phyloP scores from a whole-genome alignment of 2,329 filamentous ascomycete species.

The Epichloe glyceriae region DNA sequence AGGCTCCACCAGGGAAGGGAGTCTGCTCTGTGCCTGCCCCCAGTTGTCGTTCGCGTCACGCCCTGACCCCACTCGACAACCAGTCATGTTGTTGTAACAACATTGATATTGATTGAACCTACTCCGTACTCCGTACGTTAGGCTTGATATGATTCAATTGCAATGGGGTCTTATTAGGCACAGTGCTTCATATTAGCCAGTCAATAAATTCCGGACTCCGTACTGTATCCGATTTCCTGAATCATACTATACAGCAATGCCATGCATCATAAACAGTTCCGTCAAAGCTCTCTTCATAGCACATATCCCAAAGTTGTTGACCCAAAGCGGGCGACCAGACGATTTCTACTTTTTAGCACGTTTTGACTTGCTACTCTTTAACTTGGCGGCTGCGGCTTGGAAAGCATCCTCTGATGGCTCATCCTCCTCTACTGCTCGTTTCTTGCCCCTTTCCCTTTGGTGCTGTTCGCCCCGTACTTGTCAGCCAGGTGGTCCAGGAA shows the following conservation, averaged over 20 bases:
- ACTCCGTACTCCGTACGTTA: too few species aligned
- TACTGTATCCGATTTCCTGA: background rate
- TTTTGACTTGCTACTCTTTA: slow-evolving; percentile 19
- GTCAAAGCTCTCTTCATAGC: background rate
- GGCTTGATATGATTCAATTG: too few species aligned
- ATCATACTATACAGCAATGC: background rate
- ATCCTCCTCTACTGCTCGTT: slow-evolving; percentile 45
- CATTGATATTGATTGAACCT: too few species aligned
- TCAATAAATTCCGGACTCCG: background rate
- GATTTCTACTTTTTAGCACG: background rate
- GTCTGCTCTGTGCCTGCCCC: too few species aligned
- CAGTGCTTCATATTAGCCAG: too few species aligned
- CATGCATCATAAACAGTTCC: background rate
- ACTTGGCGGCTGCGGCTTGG: slow-evolving; percentile 39
- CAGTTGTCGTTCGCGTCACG: too few species aligned
- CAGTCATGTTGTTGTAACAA: too few species aligned
- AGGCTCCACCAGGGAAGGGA: too few species aligned
- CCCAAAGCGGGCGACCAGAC: background rate
- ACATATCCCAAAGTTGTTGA: background rate
- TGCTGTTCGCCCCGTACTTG: slow-evolving; percentile 48
- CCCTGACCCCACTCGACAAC: too few species aligned
- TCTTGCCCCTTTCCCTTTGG: slow-evolving; percentile 39
- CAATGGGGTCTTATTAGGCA: too few species aligned
- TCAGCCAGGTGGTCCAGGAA: slow-evolving; percentile 66
- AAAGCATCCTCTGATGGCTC: slow-evolving; percentile 47